phyloP scores from a whole-genome alignment of 495 filamentous ascomycete genomes.

The Talaromyces trachyspermus region DNA sequence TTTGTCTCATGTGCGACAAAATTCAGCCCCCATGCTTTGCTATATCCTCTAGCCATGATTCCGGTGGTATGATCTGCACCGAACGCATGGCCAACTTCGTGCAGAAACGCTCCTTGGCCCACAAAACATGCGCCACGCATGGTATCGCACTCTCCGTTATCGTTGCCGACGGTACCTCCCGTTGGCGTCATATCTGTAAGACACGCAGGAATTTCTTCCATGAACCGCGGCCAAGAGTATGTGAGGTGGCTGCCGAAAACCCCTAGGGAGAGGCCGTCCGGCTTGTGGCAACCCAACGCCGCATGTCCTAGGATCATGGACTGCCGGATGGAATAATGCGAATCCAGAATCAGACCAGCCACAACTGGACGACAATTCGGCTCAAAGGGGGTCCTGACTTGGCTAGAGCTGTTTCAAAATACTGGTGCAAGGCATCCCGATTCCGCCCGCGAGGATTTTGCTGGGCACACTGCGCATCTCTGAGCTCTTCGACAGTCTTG shows the following conservation, averaged over 20 bases:
- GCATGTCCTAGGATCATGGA: constrained; percentile 34
- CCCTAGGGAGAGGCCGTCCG: constrained; percentile 33
- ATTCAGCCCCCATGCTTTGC: constrained; percentile 28
- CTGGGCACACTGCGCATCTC: constrained; percentile 25
- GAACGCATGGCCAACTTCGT: constrained; percentile 35
- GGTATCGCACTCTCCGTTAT: constrained; percentile 29
- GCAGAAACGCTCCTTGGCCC: constrained; percentile 34
- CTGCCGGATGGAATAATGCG: constrained; percentile 27
- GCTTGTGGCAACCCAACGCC: constrained; percentile 33
- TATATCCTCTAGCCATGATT: constrained; percentile 32
- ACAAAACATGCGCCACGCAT: constrained; percentile 33
- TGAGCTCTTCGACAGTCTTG: constrained; percentile 33
- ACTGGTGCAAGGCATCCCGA: constrained; percentile 26
- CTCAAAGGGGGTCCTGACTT: constrained; percentile 26
- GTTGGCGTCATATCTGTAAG: constrained; percentile 21
- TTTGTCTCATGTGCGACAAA: constrained; percentile 10
- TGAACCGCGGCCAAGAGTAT: constrained; percentile 40
- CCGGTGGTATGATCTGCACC: constrained; percentile 27
- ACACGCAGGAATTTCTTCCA: constrained; percentile 35
- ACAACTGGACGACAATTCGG: constrained; percentile 28
- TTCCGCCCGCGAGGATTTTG: constrained; percentile 22
- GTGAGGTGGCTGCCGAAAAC: constrained; percentile 41
- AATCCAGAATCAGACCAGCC: constrained; percentile 38
- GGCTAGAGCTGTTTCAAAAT: constrained; percentile 33
- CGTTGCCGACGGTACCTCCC: constrained; percentile 29